A percentile compares a stretch with the other conserved stretches of the same genome.
These are phyloP conservation scores for Aspergillus tubingensis DNA, from an alignment of 2,329 filamentous ascomycete genomes.

Conservation along the genomic window DNA sequence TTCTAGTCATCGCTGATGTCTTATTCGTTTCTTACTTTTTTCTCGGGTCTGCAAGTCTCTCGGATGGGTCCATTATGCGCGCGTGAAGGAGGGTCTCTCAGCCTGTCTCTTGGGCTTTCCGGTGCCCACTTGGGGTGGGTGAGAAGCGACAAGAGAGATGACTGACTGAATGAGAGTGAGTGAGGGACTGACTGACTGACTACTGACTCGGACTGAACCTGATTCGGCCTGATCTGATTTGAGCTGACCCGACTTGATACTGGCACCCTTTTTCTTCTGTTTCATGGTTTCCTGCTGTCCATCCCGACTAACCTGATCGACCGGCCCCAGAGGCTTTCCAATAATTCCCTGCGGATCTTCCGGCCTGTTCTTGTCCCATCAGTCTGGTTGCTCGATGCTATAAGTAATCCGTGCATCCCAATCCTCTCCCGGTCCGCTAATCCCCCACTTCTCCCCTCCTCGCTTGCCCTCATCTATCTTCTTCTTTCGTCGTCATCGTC, in stretches of 20 bases:
- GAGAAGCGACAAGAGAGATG: background rate
- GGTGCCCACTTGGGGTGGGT: background rate
- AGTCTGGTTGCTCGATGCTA: constrained; percentile 7
- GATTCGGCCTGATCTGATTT: too few species aligned
- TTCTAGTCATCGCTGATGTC: background rate
- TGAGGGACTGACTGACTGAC: background rate
- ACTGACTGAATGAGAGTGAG: background rate
- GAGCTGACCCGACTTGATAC: background rate
- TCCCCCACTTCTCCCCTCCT: constrained; percentile 2
- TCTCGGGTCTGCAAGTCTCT: background rate
- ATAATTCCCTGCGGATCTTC: constrained; percentile 16
- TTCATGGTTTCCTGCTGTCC: constrained; percentile 9
- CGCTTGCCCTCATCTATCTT: constrained; percentile 3
- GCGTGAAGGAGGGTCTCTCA: background rate
- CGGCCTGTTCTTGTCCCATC: background rate
- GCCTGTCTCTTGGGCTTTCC: background rate
- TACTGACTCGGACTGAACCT: background rate
- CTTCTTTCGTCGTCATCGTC: constrained; percentile 9
- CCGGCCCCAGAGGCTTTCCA: constrained; percentile 13
- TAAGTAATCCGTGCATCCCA: constrained; percentile 18
- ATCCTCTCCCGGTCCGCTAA: constrained; percentile 1
- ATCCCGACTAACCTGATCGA: constrained; percentile 10
- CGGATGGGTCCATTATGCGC: background rate
- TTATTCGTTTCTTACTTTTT: constrained; percentile 1
- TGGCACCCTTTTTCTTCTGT: constrained; percentile 7